Base-by-base conservation (phyloP, 2,329 filamentous ascomycete species). In the Epichloe brachyelytri region DNA sequence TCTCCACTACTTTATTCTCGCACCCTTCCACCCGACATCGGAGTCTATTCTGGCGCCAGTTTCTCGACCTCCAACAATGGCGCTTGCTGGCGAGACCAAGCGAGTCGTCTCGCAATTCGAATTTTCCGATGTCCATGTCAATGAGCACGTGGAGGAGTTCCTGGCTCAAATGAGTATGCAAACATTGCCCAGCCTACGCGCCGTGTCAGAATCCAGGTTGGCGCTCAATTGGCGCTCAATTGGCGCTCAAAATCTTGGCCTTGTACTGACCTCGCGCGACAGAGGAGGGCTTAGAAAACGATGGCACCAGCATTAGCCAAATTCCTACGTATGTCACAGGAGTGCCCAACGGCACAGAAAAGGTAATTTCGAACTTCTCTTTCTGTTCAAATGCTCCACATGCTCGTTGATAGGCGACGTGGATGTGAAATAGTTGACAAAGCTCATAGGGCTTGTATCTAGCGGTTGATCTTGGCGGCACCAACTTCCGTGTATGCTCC, bases 401-500 rank as follows among this genome's bases (percentile, higher is more conserved):
- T 30, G 26, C 26, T 30, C 26, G 26, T 30, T 10, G 26, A 22
- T 43, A 8, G 15, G 46, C 53, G n/a, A 33, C 12, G 17, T 46
- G 14, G 19, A 41, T 45, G 48, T 7, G 34, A 12, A 30, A 22
- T 40, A 12, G 40, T n/a, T 50, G 48, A 50, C 40, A 46, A 20
- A 46, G 17, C 19, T 37, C 41, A 22, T 60, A 94, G 88, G 93
- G 93, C 46, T 76, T 96, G 39, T 98, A 96, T 71, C 82, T 98
- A 64, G 91, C 93, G 39, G 90, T 98, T 57, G 93, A 98, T 64
- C 79, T 98, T n/a, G 93, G 93, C 55, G 93, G 93, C 61, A 98
- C 93, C 57, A 98, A 98, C 73, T 95, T 97, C 71, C 86, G 93
- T 60, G 93, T 98, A 62, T 98, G 93, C 73, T 96, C 91, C 43